A percentile compares a stretch with the other conserved stretches of the same genome.
phyloP scores from a whole-genome alignment of 2,329 filamentous ascomycete species.

The Coniochaeta pulveracea region DNA sequence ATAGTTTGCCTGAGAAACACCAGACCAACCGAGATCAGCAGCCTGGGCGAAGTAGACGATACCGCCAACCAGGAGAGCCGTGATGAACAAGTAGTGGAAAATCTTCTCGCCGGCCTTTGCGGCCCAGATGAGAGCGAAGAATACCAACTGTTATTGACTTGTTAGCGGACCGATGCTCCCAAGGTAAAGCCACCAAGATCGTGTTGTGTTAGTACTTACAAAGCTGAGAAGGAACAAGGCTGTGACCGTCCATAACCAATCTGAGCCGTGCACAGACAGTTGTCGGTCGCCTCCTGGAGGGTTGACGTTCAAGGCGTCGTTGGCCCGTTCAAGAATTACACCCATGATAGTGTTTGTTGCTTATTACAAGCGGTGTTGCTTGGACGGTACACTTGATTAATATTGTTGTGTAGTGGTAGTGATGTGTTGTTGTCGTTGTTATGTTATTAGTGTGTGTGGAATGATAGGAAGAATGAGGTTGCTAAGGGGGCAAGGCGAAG shows the following conservation, averaged over 20 bases:
- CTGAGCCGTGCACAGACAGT: conserved; percentile 33
- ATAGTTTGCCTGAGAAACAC: conserved; percentile 25
- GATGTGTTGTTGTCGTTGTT: background rate
- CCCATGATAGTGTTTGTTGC: conserved; percentile 16
- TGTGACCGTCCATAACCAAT: conserved; percentile 45
- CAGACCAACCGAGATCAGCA: conserved; percentile 34
- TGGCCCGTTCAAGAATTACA: conserved; percentile 19
- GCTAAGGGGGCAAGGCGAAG: background rate
- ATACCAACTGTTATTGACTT: conserved; percentile 22
- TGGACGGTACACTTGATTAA: too few species aligned
- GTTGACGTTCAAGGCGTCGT: conserved; percentile 36
- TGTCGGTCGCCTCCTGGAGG: conserved; percentile 25
- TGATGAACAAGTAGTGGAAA: conserved; percentile 44
- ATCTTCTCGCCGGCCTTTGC: conserved; percentile 36
- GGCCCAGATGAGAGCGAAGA: conserved; percentile 27
- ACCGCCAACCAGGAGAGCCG: conserved; percentile 35
- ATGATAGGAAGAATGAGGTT: background rate
- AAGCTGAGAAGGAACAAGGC: conserved; percentile 35
- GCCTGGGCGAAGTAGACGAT: conserved; percentile 41
- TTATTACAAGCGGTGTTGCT: too few species aligned
- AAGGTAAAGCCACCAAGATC: too few species aligned
- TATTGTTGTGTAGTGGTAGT: background rate
- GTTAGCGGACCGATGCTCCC: too few species aligned
- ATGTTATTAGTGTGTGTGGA: conserved; percentile 3
- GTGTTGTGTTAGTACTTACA: conserved; percentile 24